Evolutionary conservation across 1,139 yeast genomes (phyloP).

Genomic region (Candida tunisiensis): DNA sequence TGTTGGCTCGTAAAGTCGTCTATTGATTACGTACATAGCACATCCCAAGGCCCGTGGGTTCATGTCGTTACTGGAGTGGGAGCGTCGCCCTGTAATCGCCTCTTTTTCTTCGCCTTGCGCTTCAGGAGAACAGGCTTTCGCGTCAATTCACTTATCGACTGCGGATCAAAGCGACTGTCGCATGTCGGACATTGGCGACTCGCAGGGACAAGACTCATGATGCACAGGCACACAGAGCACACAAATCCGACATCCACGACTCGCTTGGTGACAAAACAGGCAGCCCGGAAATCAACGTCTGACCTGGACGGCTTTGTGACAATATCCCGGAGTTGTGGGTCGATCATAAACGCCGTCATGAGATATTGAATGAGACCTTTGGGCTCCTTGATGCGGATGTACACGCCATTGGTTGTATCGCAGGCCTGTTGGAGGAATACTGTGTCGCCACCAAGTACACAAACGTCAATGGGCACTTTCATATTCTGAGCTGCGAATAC

Average conservation of each 20-base stretch:
- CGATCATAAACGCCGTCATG: conserved; percentile 50
- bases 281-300: conserved; percentile 85
- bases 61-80: not conserved
- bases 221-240: conserved; percentile 89
- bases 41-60: not conserved
- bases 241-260: conserved; percentile 89
- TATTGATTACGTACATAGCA: not conserved
- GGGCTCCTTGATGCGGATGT: conserved; percentile 55
- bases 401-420: conserved; percentile 88
- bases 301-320: conserved; percentile 72
- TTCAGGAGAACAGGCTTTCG: conserved; percentile 36
- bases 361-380: conserved; percentile 65
- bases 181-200: conserved; percentile 49
- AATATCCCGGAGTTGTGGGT: conserved; percentile 61
- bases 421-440: conserved; percentile 91
- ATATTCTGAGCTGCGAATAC: conserved; percentile 92
- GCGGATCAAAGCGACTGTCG: conserved; percentile 41
- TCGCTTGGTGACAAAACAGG: conserved; percentile 78
- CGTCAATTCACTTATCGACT: conserved; percentile 36
- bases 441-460: conserved; percentile 62
- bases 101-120: conserved; percentile 25
- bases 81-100: conserved; percentile 6
- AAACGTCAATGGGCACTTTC: conserved; percentile 81
- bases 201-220: conserved; percentile 29
- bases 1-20: conserved; percentile 7